Evolutionary conservation across 2,329 filamentous ascomycete species (phyloP).

Genomic region (Escovopsis sp.): DNA sequence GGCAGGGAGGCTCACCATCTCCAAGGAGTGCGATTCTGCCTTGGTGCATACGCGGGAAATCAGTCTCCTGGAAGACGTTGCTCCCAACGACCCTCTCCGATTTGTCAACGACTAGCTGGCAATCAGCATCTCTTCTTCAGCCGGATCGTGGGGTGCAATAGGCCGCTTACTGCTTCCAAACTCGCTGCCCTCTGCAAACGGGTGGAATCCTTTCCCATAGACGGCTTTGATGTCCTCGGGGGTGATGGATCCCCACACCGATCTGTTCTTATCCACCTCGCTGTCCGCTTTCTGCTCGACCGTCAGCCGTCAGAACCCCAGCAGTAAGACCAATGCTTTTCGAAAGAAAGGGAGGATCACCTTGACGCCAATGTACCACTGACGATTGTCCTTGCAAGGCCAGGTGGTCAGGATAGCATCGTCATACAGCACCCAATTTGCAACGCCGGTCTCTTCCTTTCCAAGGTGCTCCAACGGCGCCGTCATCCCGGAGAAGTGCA

Average conservation of each 20-base stretch:
- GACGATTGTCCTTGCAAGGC: slow-evolving; percentile 8
- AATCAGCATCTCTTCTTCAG: background rate
- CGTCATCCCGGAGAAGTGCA: slow-evolving; percentile 9
- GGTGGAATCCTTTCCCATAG: slow-evolving; percentile 8
- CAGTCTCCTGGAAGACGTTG: slow-evolving; percentile 10
- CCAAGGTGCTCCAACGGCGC: slow-evolving; percentile 5
- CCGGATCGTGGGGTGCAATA: background rate
- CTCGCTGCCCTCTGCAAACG: slow-evolving; percentile 7
- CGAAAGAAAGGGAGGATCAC: slow-evolving; percentile 2
- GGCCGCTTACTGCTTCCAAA: slow-evolving; percentile 5
- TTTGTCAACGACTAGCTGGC: slow-evolving; percentile 7
- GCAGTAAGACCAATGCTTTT: no score
- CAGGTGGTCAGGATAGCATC: slow-evolving; percentile 9
- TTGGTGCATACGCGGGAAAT: slow-evolving; percentile 8
- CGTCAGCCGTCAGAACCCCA: background rate
- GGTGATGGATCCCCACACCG: slow-evolving; percentile 8
- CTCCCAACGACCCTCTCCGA: slow-evolving; percentile 8
- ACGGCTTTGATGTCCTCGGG: slow-evolving; percentile 7
- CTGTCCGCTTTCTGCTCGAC: slow-evolving; percentile 3
- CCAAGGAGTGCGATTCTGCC: slow-evolving; percentile 9
- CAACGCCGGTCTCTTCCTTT: slow-evolving; percentile 6
- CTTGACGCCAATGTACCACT: slow-evolving; percentile 11
- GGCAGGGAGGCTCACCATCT: slow-evolving; percentile 6
- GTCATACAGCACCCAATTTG: slow-evolving; percentile 11
- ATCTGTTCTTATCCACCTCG: slow-evolving; percentile 6